Base-by-base conservation (phyloP, 805 yeast species). In the Yarrowia phangngaensis region DNA sequence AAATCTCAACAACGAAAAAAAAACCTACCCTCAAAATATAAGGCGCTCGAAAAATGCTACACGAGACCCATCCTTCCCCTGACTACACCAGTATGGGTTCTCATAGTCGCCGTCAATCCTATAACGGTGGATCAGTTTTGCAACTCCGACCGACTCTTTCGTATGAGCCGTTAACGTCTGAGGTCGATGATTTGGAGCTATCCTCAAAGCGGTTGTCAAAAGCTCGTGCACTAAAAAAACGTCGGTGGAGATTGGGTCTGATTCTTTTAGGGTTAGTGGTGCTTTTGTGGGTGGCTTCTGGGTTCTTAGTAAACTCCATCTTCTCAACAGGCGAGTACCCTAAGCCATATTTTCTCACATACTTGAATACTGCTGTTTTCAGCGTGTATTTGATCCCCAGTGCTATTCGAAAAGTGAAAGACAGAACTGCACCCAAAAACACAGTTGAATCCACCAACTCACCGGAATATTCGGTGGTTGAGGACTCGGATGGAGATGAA, bases 321-420 rank as follows among this genome's bases (percentile, higher is more conserved):
- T 30, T 86, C 57, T 87, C 80, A 56, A 73, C 75, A 36, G 76
- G 74, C 51, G 68, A 73, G 20, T 92, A 87, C 64, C 67, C 87
- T 38, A 92, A 92, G 65, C 98, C 98, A 13, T 89, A 87, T 61
- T 76, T 89, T 54, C 84, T 92, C 56, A 92, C 98, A 2, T 92
- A 90, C 68, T 65, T 90, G 57, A 92, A 89, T 67, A 89, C 97
- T 0, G 80, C 87, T 1, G 76, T 92, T 4, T 92, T 92, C 63
- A 71, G 78, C 6, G 70, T 90, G 46, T 92, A 90, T 63, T 68
- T 92, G 43, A 35, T 58, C 15, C 66, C 67, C 12, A 53, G 58
- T 5, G 24, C 41, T 14, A 7, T 50, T 13, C 46, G 51, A 11
- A 20, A 28, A n/a, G 27, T 23, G 30, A 20, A 23, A 5, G 16